Base-by-base conservation (phyloP, 345 rosid genomes). In the Dimocarpus longan region DNA sequence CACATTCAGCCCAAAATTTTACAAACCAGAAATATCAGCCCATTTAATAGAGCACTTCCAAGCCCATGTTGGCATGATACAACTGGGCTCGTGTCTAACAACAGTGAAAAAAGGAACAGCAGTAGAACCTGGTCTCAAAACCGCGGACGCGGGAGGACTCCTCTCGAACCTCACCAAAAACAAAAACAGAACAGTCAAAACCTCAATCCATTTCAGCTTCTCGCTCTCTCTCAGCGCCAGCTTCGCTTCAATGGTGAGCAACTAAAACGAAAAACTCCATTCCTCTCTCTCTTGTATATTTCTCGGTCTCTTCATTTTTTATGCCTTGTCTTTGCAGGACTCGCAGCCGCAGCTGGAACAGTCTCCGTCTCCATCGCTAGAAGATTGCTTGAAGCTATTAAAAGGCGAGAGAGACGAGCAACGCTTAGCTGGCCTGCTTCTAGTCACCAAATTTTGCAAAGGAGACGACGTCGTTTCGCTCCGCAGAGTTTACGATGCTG, bases 351-450 rank as follows among this genome's bases (percentile, higher is more conserved):
- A 12, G 77, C 73, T 64, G 21, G 72, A 71, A 70, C 65, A 73
- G 54, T 50, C 40, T 24, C 60, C 76, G 60, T 50, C 40, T 24
- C 82, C 79, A 9, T 85, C 96, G 6, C 88, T 95, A 2, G 93
- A 90, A 0, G 93, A 93, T 81, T 91, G 95, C 89, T 88, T 95
- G 84, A 92, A 82, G 89, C 85, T 93, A 16, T 60, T 95, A 73
- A 91, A 78, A 81, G 98, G 98, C 60, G 93, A 90, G 81, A 87
- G 96, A 67, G 99, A 95, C 85, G 98, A 95, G 91, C 97, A 93
- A 71, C 91, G 92, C 50, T 94, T 95, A 16, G 98, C 98, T 19
- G 98, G 98, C 68, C 77, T 95, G 11, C 91, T 95, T 66, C 82
- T 95, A 43, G 93, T 92, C 67, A 95, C 99, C 70, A 95, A 91